A percentile compares a stretch with the other conserved stretches of the same genome.
phyloP scores from a whole-genome alignment of 2,329 filamentous ascomycete genomes.

The Xylaria polymorpha region DNA sequence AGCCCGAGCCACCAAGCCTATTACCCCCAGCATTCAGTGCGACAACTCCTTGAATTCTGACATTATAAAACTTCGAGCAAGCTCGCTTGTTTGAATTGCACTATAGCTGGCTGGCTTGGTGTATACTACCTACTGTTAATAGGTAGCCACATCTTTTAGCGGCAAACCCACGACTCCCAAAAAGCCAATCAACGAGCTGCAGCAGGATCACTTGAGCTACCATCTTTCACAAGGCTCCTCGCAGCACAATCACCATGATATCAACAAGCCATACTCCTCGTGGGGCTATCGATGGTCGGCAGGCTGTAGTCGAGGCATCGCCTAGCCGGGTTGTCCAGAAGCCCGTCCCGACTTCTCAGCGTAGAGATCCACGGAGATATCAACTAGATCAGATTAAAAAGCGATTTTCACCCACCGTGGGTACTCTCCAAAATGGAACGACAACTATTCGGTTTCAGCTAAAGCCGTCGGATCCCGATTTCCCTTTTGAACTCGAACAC shows the following conservation, averaged over 20 bases:
- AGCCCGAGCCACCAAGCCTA: constrained; percentile 6
- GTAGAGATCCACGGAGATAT: constrained; percentile 76
- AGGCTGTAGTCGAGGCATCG: constrained; percentile 60
- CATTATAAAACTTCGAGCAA: constrained; percentile 9
- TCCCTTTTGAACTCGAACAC: constrained; percentile 79
- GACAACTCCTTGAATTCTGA: background rate
- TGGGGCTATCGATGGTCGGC: constrained; percentile 53
- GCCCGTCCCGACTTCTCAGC: constrained; percentile 73
- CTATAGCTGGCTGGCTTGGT: background rate
- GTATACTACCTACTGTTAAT: background rate
- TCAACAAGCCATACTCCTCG: constrained; percentile 49
- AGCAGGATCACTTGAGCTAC: constrained; percentile 12
- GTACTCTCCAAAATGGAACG: constrained; percentile 58
- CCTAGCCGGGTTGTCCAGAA: constrained; percentile 68
- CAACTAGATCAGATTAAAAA: constrained; percentile 78
- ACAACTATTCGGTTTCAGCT: constrained; percentile 73
- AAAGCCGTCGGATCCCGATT: constrained; percentile 82
- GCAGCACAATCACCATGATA: constrained; percentile 52
- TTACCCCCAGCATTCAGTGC: background rate
- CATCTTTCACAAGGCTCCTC: background rate
- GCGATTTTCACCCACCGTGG: constrained; percentile 67
- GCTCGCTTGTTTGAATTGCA: background rate
- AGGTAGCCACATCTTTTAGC: background rate
- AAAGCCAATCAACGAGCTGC: constrained; percentile 15
- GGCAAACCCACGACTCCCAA: background rate